Evolutionary conservation across 805 yeast genomes (phyloP).

Genomic region (Candida orba): DNA sequence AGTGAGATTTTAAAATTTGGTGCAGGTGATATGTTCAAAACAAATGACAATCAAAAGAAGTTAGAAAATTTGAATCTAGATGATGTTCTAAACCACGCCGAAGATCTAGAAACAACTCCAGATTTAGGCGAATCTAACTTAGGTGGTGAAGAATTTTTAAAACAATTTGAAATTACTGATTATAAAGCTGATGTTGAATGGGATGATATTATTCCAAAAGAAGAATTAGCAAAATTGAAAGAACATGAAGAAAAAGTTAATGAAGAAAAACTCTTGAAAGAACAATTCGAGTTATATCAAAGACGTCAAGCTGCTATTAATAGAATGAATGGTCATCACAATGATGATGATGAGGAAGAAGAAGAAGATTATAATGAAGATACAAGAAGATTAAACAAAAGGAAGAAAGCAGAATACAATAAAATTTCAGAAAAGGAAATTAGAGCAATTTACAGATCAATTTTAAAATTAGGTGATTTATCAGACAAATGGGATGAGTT

Average conservation of each 20-base stretch:
- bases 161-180: slow-evolving; percentile 96
- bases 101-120: slow-evolving; percentile 93
- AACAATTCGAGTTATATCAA: slow-evolving; percentile 82
- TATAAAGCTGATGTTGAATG: slow-evolving; percentile 97
- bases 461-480: slow-evolving; percentile 76
- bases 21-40: slow-evolving; percentile 96
- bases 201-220: slow-evolving; percentile 98
- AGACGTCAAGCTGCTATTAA: slow-evolving; percentile 72
- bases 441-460: slow-evolving; percentile 76
- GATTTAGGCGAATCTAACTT: slow-evolving; percentile 95
- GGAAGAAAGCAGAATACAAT: slow-evolving; percentile 37
- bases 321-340: slow-evolving; percentile 37
- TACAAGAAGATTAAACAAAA: slow-evolving; percentile 26
- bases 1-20: slow-evolving; percentile 95
- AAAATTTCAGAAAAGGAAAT: slow-evolving; percentile 78
- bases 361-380: slow-evolving; percentile 34
- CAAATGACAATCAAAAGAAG: slow-evolving; percentile 91
- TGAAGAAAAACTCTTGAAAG: slow-evolving; percentile 81
- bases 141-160: slow-evolving; percentile 96
- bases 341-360: slow-evolving; percentile 31
- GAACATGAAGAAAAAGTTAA: slow-evolving; percentile 83
- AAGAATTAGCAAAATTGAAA: slow-evolving; percentile 79
- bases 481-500: slow-evolving; percentile 72
- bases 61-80: slow-evolving; percentile 92
- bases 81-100: slow-evolving; percentile 94